These are phyloP conservation scores for Spirogloea muscicola DNA, from an alignment of 139 green algal genomes.

Conservation along the genomic window DNA sequence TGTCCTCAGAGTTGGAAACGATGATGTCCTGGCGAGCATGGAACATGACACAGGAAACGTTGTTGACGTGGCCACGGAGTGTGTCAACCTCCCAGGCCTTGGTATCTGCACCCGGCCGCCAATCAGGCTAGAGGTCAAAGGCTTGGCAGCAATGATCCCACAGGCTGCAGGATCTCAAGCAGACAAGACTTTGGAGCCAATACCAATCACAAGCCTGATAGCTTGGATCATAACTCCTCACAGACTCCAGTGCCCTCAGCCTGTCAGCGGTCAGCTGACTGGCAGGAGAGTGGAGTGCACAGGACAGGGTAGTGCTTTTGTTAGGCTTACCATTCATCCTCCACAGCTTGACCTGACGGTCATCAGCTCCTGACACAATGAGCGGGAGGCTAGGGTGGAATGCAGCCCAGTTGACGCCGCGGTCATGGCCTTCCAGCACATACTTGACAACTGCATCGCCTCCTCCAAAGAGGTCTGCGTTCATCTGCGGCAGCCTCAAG, in stretches of 20 bases:
- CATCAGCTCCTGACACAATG: conserved; percentile 98
- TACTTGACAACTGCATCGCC: conserved; percentile 98
- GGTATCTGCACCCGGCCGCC: conserved; percentile 66
- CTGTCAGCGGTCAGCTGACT: neutral
- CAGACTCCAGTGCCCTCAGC: neutral
- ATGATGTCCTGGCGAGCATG: conserved; percentile 97
- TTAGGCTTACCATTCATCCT: conserved; percentile 81
- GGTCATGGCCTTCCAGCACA: conserved; percentile 97
- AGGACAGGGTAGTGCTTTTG: too few relatives aligned
- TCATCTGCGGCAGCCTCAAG: conserved; percentile 79
- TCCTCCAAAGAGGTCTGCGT: conserved; percentile 93
- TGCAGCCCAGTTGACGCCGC: conserved; percentile 96
- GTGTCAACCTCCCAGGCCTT: conserved; percentile 99
- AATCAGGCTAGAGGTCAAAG: neutral
- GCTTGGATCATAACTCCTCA: neutral
- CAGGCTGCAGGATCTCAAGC: neutral
- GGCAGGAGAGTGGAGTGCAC: neutral
- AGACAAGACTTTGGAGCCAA: neutral
- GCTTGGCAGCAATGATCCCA: neutral
- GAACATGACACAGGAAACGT: conserved; percentile 99
- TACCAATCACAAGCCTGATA: neutral
- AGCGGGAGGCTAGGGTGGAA: conserved; percentile 97
- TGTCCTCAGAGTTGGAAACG: conserved; percentile 97
- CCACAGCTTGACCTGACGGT: conserved; percentile 98
- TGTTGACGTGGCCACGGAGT: conserved; percentile 98